These are phyloP conservation scores for Eremothecium sinecaudum DNA, from an alignment of 1,139 yeast genomes.

Conservation along the genomic window DNA sequence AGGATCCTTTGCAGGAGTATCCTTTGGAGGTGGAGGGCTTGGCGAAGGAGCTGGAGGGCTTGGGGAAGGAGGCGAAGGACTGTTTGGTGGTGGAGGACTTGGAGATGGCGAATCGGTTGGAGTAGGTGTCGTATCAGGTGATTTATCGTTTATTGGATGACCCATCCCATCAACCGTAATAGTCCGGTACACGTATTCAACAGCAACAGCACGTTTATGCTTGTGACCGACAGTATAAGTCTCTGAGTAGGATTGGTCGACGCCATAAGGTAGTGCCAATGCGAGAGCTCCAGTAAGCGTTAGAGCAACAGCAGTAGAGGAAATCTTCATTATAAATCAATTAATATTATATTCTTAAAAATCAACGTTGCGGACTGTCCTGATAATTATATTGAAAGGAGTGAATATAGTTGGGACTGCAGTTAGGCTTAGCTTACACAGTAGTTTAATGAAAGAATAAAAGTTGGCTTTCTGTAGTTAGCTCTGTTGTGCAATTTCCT, in stretches of 20 bases:
- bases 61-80: conserved; percentile 16
- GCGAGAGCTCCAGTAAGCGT: conserved; percentile 17
- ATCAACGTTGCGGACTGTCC: too few species aligned
- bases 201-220: conserved; percentile 67
- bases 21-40: neutral
- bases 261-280: conserved; percentile 24
- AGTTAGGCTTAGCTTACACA: too few species aligned
- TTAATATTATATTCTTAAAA: too few species aligned
- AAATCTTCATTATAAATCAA: conserved; percentile 37
- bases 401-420: too few species aligned
- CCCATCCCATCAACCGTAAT: conserved; percentile 67
- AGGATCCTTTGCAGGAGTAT: neutral
- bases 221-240: conserved; percentile 41
- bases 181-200: conserved; percentile 73
- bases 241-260: conserved; percentile 20
- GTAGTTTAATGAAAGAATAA: too few species aligned
- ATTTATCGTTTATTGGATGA: conserved; percentile 31
- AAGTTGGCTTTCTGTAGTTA: too few species aligned
- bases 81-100: neutral
- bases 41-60: conserved; percentile 13
- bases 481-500: too few species aligned
- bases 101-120: conserved; percentile 17
- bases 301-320: conserved; percentile 28
- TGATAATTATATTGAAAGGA: too few species aligned
- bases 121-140: conserved; percentile 16